Base-by-base conservation (phyloP, 495 filamentous ascomycete species). In the Podospora australis region DNA sequence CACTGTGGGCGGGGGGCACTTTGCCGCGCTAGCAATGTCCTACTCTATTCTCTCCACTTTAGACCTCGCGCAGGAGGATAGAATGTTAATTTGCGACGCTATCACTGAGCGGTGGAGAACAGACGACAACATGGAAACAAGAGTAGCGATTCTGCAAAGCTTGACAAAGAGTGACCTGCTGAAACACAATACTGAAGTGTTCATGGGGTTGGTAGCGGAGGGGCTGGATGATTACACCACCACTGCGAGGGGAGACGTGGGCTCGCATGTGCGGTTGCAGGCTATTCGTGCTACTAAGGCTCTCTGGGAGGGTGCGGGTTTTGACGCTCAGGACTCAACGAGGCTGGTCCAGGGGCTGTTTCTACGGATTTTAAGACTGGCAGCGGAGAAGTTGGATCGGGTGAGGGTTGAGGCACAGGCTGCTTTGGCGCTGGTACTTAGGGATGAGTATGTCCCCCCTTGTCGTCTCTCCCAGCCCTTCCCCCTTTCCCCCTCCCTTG, bases 181-280 rank as follows among this genome's bases (percentile, higher is more conserved):
- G 0, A 46, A 26, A 36, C 49, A 67, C 20, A 63, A 64, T 30
- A 49, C 61, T 3, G 42, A 26, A 3, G 40, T 56, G 10, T 66
- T 80, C 32, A 43, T 71, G 0, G 48, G 58, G 30, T 62, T 74
- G 20, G 68, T 77, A 24, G 67, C 51, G 17, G 71, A 60, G 54
- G 83, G 73, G 8, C 61, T 97, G 35, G 84, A 92, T 46, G 90
- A 99, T 59, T 96, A 97, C 54, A 90, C 87, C 0, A 87, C 86
- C 8, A 89, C 86, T 55, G 77, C 86, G 32, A 75, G 88, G 7
- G 94, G 92, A 10, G 92, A 99, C 58, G 74, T 96, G 45, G 92
- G 92, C 3, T 94, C 88, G 2, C 77, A 85, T 23, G 84, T 91
- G 10, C 74, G 92, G 10, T 58, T 88, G 11, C 85, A 90, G 57